Base-by-base conservation (phyloP, 176 grass and related monocot species). In the Musa troglodytarum region DNA sequence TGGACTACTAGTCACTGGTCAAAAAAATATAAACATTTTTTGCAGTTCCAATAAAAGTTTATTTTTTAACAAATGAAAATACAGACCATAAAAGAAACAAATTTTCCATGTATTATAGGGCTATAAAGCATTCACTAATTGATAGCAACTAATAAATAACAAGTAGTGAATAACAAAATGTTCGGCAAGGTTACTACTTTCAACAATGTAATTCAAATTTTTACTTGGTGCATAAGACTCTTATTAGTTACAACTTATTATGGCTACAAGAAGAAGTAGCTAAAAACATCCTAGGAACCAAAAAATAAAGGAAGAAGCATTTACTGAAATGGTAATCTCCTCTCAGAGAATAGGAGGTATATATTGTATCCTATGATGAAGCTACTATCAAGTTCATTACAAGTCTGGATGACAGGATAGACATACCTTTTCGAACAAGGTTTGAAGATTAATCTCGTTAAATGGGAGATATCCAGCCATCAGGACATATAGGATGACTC, bases 401-500 rank as follows among this genome's bases (percentile, higher is more conserved):
- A 1, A 69, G 15, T 11, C 16, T 50, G 24, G 2, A 65, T 28
- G 25, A 11, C 25, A 73, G 51, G 26, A 20, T 24, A 29, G 22
- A 25, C 5, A 62, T 86, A 91, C 95, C 88, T 94, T 99, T 11
- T 83, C 80, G 77, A 91, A 99, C 84, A 99, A 82, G 49, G 76
- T 86, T 80, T 82, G 59, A 74, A 98, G 88, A 83, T 93, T 84
- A 79, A 72, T 85, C 72, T 98, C 94, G 74, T 82, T 82, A 68
- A 98, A 98, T 12, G 94, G 90, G 91, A 98, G 94, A 82, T 81
- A 98, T 63, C 94, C 94, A 62, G 90, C 94, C 88, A 98, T 93
- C 82, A 98, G 90, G 85, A 98, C 86, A 65, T 79, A 98, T 16
- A 98, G 86, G 79, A 98, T 93, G 80, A 93, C 90, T 82, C 95